Evolutionary conservation across 176 grass and related monocot species (phyloP).

Genomic region (Bromus sterilis): DNA sequence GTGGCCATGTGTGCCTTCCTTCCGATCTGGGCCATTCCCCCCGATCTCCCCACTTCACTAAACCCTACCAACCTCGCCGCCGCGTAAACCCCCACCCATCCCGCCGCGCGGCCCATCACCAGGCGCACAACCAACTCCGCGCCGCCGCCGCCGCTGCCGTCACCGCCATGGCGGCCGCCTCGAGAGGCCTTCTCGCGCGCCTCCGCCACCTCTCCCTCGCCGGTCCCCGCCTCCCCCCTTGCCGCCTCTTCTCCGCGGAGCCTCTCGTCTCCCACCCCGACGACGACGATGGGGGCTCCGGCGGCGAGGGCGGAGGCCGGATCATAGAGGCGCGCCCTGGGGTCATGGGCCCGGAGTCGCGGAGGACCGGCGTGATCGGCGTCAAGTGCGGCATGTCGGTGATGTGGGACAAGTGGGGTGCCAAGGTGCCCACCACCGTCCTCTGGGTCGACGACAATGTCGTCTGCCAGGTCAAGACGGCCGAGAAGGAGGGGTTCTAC

Average conservation of each 20-base stretch:
- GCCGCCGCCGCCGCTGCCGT: background rate
- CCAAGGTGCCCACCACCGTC: conserved; percentile 78
- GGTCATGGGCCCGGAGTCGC: conserved; percentile 54
- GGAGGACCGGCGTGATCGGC: conserved; percentile 75
- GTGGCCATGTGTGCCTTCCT: background rate
- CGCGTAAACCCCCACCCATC: conserved; percentile 31
- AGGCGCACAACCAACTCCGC: background rate
- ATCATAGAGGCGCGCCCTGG: conserved; percentile 60
- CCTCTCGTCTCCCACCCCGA: conserved; percentile 37
- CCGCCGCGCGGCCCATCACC: conserved; percentile 8
- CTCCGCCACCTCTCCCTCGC: conserved; percentile 32
- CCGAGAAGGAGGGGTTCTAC: conserved; percentile 78
- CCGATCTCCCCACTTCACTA: conserved; percentile 22
- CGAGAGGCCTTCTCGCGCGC: conserved; percentile 74
- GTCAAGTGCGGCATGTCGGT: conserved; percentile 97
- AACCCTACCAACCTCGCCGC: conserved; percentile 32
- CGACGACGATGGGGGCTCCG: conserved; percentile 10
- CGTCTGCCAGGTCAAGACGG: conserved; percentile 94
- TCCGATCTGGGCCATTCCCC: conserved; percentile 7
- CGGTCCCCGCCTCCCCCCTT: conserved; percentile 7
- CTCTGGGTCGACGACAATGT: conserved; percentile 95
- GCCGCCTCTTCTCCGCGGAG: conserved; percentile 49
- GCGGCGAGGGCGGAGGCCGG: conserved; percentile 20
- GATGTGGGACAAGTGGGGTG: conserved; percentile 97
- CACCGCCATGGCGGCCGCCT: conserved; percentile 62